phyloP scores from a whole-genome alignment of 2,329 filamentous ascomycete genomes.

The Cladobotryum protrusum region DNA sequence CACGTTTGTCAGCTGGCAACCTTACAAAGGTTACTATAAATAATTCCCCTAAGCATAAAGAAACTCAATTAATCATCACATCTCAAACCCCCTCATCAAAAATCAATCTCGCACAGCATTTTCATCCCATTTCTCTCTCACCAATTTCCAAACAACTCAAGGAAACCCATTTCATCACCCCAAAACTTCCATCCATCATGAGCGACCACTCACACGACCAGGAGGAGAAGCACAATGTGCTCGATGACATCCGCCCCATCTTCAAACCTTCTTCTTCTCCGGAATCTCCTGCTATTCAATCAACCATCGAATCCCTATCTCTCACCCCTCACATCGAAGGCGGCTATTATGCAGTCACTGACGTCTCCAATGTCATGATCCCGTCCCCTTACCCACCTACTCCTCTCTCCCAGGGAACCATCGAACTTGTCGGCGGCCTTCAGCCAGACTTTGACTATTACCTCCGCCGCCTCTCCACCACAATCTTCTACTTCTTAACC shows the following conservation, averaged over 20 bases:
- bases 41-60: no score
- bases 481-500: constrained; percentile 60
- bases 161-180: no score
- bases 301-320: constrained; percentile 29
- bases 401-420: constrained; percentile 30
- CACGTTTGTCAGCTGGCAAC: no score
- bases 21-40: no score
- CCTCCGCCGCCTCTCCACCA: constrained; percentile 50
- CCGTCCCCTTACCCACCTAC: constrained; percentile 39
- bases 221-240: no score
- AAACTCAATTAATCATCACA: no score
- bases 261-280: constrained; percentile 1
- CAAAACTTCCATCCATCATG: no score
- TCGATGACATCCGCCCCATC: background rate
- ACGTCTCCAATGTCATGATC: constrained; percentile 45
- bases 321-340: constrained; percentile 51
- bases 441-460: constrained; percentile 32
- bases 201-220: no score
- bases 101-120: background rate
- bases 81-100: no score
- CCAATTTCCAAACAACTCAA: no score
- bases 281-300: constrained; percentile 12
- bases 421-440: constrained; percentile 25
- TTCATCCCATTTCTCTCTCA: background rate
- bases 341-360: constrained; percentile 58